Evolutionary conservation across 805 yeast species (phyloP), one percentile per base, ranked within the genome.

Genomic region (Yarrowia yakushimensis): DNA sequence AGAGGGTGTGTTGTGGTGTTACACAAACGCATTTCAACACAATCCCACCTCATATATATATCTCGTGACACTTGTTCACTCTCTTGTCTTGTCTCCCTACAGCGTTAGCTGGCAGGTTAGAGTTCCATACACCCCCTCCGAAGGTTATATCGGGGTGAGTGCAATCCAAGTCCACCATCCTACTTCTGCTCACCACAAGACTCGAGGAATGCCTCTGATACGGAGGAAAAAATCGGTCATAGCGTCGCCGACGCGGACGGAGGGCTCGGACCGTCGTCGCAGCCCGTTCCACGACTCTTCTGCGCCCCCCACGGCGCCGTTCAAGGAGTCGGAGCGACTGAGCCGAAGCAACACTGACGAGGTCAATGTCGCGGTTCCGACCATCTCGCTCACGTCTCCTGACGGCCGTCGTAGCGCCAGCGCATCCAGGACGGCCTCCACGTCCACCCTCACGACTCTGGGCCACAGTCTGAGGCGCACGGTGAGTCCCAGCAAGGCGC

Each of bases 141-240:
- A 36, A 36, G 41, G 37, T 33, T 33, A n/a, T 11, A n/a, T 33
- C 20, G 37, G n/a, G 20, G 18, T 7, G 37, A 33, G 37, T n/a
- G 2, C 37, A 12, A 31, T n/a, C 13, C 34, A 4, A 7, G 37
- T 34, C n/a, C 9, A 34, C 37, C 34, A n/a, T 12, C 37, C 45
- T 23, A 20, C 8, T 27, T 17, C 50, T 27, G 28, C 12, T 4
- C 43, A 42, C 48, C 50, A 27, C 50, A 27, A 17, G 3, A 11
- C 18, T 33, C 30, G 39, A 34, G 41, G 57, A 31, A 52, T 52
- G 59, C 59, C 59, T 52, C 59, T 52, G 59, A 34, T 52, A 52
- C 59, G 59, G 59, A 52, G 59, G 59, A 52, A 52, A 36, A 52
- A 52, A 36, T 52, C 59, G 59, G 43, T 52, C 13, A 12, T 52